A percentile compares a stretch with the other conserved stretches of the same genome.
These are phyloP conservation scores for Lolium perenne DNA, from an alignment of 176 grass and related monocot genomes.

Conservation along the genomic window DNA sequence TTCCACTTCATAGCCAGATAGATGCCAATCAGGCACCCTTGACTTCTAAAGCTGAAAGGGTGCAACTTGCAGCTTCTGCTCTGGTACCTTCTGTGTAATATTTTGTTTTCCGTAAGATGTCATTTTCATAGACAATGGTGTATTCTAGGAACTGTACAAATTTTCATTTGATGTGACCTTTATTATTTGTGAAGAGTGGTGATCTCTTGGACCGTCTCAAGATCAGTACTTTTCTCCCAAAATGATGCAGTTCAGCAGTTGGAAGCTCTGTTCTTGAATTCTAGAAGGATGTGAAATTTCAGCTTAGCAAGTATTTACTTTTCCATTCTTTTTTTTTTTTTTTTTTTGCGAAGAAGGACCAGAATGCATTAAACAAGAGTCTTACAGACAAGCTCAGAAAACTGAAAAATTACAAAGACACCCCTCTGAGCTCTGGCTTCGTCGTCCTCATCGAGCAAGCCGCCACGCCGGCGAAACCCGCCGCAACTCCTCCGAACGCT, in stretches of 20 bases:
- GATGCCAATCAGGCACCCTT: conserved; percentile 49
- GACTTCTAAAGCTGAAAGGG: conserved; percentile 53
- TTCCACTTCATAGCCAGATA: conserved; percentile 54
- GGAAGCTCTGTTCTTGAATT: background rate
- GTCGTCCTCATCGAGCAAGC: too few relatives aligned
- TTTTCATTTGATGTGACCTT: conserved; percentile 16
- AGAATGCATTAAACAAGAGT: too few relatives aligned
- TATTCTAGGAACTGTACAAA: conserved; percentile 12
- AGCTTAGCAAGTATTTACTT: background rate
- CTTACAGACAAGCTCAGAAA: too few relatives aligned
- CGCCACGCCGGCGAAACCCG: too few relatives aligned
- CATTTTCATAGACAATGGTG: conserved; percentile 29
- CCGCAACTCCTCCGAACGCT: too few relatives aligned
- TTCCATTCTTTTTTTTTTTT: background rate
- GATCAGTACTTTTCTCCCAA: conserved; percentile 24
- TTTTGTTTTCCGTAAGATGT: conserved; percentile 13
- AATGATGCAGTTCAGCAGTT: background rate
- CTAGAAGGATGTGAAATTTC: conserved; percentile 29
- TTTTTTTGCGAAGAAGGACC: too few relatives aligned
- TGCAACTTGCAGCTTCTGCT: conserved; percentile 37
- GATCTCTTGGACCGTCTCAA: conserved; percentile 7
- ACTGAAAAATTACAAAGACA: too few relatives aligned
- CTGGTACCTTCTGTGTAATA: background rate
- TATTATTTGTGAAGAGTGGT: background rate
- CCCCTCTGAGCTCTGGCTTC: too few relatives aligned